Base-by-base conservation (phyloP, 306 rosid genomes). In the Castanea crenata region DNA sequence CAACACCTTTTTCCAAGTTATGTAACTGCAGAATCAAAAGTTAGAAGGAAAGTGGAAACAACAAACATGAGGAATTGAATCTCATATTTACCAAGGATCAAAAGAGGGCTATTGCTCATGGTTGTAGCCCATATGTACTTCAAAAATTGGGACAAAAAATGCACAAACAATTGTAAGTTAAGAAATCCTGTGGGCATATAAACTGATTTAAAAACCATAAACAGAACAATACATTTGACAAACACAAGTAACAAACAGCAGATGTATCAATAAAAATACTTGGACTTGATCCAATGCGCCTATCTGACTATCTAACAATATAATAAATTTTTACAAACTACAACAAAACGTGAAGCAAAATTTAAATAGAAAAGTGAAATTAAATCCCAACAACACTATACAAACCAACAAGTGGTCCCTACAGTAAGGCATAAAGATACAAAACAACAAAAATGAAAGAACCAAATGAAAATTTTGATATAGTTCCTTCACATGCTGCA, bases 1-100 rank as follows among this genome's bases (percentile, higher is more conserved):
- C 97, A 68, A 91, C 97, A 44, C 97, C 97, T 85, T 89, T 89
- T 87, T 93, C 97, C 73, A 93, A 91, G 59, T 93, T 96, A 41
- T 92, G 88, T 71, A 94, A 83, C 98, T 94, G 70, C 70, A 64
- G 70, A 64, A 1, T 16, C 46, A 64, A 62, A 27, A 29, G 46
- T 64, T 64, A 64, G 23, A 64, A 64, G 21, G 65, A 59, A 59
- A 59, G 6, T 61, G 32, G 70, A 31, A 31, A 6, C 23, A 16
- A 32, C 44, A 64, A 64, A 31, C 5, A 64, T 8, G 34, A 64
- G 69, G 69, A 63, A 29, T 63, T 63, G 12, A 63, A 63, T 11
- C 18, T 27, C 20, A 63, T 29, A 2, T 29, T 63, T 13, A 27
- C 69, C 69, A 63, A 64, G 9, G 23, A 64, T 29, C 18, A 12